Percentiles rank a stretch among this genome's conserved stretches.
Conservation (phyloP, 371 early-diverging fungal genomes). For the Rhizopus stolonifer region DNA sequence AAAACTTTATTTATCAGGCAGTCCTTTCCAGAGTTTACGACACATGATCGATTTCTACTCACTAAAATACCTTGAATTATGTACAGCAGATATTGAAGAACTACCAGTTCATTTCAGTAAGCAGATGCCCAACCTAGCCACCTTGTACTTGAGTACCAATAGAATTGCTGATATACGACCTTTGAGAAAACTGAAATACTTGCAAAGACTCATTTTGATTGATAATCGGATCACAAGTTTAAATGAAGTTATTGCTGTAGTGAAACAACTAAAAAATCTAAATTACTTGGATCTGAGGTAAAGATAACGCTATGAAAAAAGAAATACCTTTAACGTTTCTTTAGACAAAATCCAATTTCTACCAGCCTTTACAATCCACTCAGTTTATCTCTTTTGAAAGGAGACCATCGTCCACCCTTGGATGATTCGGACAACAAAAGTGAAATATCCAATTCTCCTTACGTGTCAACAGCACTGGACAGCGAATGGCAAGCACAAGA, state of each 20-base stretch:
- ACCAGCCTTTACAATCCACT: slow-evolving; percentile 34
- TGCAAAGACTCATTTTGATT: slow-evolving; percentile 49
- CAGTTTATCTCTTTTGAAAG: neutral
- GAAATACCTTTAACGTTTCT: neutral
- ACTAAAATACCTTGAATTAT: slow-evolving; percentile 56
- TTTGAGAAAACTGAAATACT: slow-evolving; percentile 41
- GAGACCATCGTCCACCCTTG: neutral
- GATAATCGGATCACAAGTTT: slow-evolving; percentile 51
- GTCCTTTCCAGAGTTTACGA: slow-evolving; percentile 34
- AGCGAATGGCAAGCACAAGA: slow-evolving; percentile 46
- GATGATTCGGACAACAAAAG: slow-evolving; percentile 5
- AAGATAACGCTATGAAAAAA: neutral
- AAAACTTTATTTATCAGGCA: slow-evolving; percentile 57
- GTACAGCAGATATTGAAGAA: slow-evolving; percentile 45
- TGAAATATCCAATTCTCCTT: slow-evolving; percentile 17
- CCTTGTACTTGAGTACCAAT: slow-evolving; percentile 52
- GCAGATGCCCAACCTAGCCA: slow-evolving; percentile 50
- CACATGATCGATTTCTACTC: slow-evolving; percentile 47
- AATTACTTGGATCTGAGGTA: slow-evolving; percentile 52
- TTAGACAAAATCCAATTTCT: slow-evolving; percentile 35
- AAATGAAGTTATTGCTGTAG: slow-evolving; percentile 29
- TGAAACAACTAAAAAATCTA: slow-evolving; percentile 40
- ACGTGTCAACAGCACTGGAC: slow-evolving; percentile 34
- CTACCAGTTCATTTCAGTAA: slow-evolving; percentile 47
- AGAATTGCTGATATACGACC: slow-evolving; percentile 47